Conservation (phyloP, 768 basidiomycete genomes). For the Lactarius quietus region DNA sequence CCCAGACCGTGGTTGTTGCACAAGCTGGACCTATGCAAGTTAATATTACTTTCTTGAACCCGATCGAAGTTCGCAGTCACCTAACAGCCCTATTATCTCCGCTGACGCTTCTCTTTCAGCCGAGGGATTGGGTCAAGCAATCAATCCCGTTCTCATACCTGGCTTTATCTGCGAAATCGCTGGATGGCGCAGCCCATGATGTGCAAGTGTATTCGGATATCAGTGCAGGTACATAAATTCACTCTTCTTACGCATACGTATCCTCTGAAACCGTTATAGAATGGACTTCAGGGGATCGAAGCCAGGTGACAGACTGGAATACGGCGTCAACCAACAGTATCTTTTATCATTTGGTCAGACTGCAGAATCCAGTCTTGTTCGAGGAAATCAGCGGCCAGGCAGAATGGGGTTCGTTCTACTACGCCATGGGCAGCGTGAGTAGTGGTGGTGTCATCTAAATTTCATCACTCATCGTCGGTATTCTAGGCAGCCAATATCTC, state of each 20-base stretch:
- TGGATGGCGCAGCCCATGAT: constrained; percentile 34
- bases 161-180: constrained; percentile 31
- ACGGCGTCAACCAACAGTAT: not conserved
- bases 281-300: constrained; percentile 28
- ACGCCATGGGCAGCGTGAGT: constrained; percentile 22
- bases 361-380: constrained; percentile 12
- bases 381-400: constrained; percentile 22
- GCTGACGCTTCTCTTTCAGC: constrained; percentile 25
- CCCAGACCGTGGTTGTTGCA: constrained; percentile 34
- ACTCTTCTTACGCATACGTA: not conserved
- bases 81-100: not conserved
- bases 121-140: constrained; percentile 37
- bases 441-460: not conserved
- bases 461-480: not conserved
- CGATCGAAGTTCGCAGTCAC: constrained; percentile 35
- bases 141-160: constrained; percentile 42
- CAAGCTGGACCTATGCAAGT: constrained; percentile 37
- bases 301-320: constrained; percentile 3
- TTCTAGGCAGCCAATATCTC: constrained; percentile 19
- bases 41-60: constrained; percentile 39
- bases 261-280: constrained; percentile 14
- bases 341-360: constrained; percentile 20
- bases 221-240: constrained; percentile 32
- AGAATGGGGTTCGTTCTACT: constrained; percentile 26
- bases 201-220: constrained; percentile 42